A percentile compares a stretch with the other conserved stretches of the same genome.
These are phyloP conservation scores for Lentinula sp. DNA, from an alignment of 768 basidiomycete species.

Conservation along the genomic window DNA sequence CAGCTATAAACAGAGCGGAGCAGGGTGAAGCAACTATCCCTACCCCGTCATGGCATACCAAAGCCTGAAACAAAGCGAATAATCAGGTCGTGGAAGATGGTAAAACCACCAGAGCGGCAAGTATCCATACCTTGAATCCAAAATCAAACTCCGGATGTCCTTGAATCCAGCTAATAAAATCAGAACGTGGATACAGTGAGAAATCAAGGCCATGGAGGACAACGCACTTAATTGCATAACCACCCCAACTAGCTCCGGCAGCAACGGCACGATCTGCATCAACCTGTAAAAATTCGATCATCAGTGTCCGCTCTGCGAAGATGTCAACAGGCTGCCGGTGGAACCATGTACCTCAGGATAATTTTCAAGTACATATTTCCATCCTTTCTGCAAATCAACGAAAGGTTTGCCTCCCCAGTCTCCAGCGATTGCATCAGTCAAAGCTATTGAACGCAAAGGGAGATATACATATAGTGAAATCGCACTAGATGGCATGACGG, in stretches of 20 bases:
- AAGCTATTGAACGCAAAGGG: constrained; percentile 32
- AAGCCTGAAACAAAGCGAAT: constrained; percentile 33
- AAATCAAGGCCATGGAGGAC: constrained; percentile 2
- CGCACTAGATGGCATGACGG: background rate
- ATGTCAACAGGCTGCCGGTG: background rate
- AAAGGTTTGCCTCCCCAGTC: constrained; percentile 90
- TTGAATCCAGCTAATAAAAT: constrained; percentile 75
- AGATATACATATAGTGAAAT: background rate
- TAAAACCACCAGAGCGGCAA: background rate
- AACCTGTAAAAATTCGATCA: constrained; percentile 37
- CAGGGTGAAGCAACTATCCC: background rate
- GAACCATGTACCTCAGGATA: constrained; percentile 55
- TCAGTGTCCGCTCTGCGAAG: background rate
- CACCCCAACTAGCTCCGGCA: constrained; percentile 83
- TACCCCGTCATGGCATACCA: constrained; percentile 91
- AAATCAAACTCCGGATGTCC: constrained; percentile 87
- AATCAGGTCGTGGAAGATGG: background rate
- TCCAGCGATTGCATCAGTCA: constrained; percentile 74
- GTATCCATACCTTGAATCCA: constrained; percentile 60
- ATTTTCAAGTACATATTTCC: constrained; percentile 59
- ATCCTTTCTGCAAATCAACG: constrained; percentile 68
- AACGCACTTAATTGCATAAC: constrained; percentile 80
- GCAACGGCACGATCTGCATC: constrained; percentile 66
- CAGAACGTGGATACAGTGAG: constrained; percentile 3
- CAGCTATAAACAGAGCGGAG: background rate